Percentiles rank a stretch among this genome's conserved stretches.
Evolutionary conservation across 176 grass and related monocot species (phyloP).

Genomic region (Bothriochloa decipiens): DNA sequence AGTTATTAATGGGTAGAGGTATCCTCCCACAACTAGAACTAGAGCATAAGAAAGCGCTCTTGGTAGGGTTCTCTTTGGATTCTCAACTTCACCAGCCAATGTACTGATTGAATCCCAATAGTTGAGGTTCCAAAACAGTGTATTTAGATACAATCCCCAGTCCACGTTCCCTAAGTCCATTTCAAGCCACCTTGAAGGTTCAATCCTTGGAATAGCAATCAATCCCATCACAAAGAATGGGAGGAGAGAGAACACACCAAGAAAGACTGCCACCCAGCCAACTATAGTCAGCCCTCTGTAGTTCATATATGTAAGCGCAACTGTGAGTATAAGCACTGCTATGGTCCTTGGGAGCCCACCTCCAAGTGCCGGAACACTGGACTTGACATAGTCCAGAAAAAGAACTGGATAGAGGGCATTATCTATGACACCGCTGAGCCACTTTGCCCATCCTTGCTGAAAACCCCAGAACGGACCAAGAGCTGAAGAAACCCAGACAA

Average conservation of each 20-base stretch:
- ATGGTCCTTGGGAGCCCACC: conserved; percentile 64
- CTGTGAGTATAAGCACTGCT: conserved; percentile 64
- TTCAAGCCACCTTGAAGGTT: conserved; percentile 63
- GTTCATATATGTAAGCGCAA: conserved; percentile 87
- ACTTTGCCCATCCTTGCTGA: conserved; percentile 96
- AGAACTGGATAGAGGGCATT: conserved; percentile 92
- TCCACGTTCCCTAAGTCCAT: conserved; percentile 66
- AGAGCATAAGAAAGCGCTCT: conserved; percentile 81
- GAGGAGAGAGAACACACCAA: conserved; percentile 78
- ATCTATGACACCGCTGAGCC: conserved; percentile 91
- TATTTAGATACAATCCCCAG: conserved; percentile 91
- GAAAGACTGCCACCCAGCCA: conserved; percentile 77
- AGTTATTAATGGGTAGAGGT: conserved; percentile 76
- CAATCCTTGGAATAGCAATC: conserved; percentile 66
- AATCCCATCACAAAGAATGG: conserved; percentile 87
- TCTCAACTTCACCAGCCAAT: conserved; percentile 84
- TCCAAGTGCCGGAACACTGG: conserved; percentile 62
- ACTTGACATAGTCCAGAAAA: conserved; percentile 90
- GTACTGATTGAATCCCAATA: conserved; percentile 98
- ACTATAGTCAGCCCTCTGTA: conserved; percentile 81
- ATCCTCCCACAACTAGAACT: conserved; percentile 66
- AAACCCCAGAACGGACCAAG: conserved; percentile 91
- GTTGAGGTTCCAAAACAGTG: conserved; percentile 95
- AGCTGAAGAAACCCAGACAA: conserved; percentile 86
- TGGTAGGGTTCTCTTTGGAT: conserved; percentile 73